Base-by-base conservation (phyloP, 305 asterid genomes). In the Plantago coronopus region DNA sequence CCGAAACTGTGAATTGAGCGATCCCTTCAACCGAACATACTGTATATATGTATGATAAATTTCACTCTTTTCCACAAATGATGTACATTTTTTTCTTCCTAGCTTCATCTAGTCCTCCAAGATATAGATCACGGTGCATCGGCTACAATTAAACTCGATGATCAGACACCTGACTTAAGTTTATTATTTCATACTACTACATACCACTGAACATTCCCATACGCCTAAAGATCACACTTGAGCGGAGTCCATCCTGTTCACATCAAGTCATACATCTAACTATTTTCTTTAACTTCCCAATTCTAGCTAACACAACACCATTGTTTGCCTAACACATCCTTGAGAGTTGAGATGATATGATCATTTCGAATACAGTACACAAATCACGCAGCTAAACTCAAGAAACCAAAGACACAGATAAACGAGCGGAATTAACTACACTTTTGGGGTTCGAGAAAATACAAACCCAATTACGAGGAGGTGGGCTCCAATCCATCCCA, bases 401-500 rank as follows among this genome's bases (percentile, higher is more conserved):
- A 29, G 13, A 63, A 42, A 54, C 16, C 13, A 40, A 40, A 31
- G 2, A 31, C 7, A 9, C 1, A 7, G 2, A 5, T 6, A 34
- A 34, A 3, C 9, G 11, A 7, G 13, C 13, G 9, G 40, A 12
- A 34, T 1, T 6, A 34, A 34, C 12, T 27, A 27, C 4, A 27
- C 7, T 3, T 1, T 3, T 34, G 11, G 9, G 40, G 12, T 7
- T 34, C n/a, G 40, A 34, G 40, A 34, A 34, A 12, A 34, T 6
- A 34, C 40, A 34, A 6, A 34, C 95, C 95, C 94, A 87, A 66
- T 65, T 58, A 14, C 75, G 62, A 62, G 95, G 95, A 25, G 88
- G 70, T 69, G 85, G 82, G 75, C 88, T 84, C 95, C 95, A 87
- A 68, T 87, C 95, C 95, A 87, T 87, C 58, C 95, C 94, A 16